Base-by-base conservation (phyloP, 2,329 filamentous ascomycete species). In the Ophiostoma fasciatum region DNA sequence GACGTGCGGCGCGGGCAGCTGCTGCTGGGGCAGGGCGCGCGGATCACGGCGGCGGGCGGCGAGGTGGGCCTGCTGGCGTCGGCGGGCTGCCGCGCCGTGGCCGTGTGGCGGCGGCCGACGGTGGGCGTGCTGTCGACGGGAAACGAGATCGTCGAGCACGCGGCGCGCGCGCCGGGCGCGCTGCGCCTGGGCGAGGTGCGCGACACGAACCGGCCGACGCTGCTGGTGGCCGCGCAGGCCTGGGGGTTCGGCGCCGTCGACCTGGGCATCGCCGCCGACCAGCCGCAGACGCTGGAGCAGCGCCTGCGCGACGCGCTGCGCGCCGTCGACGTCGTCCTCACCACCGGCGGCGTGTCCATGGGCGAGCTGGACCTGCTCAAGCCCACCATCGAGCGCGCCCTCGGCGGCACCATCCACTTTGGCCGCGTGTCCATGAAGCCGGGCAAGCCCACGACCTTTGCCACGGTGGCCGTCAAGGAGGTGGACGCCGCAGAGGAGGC, bases 351-450 rank as follows among this genome's bases (percentile, higher is more conserved):
- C 32, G 90, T 96, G 15, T 93, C 83, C 9, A 98, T 98, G 90
- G 90, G 90, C 38, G 90, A 98, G 59, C 74, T 94, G 3, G 90
- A 98, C 56, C 76, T 98, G 7, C 72, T 98, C 15, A 98, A 98
- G 55, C 88, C 90, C 0, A 96, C 88, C 0, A 82, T 98, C 48
- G 90, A 96, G 61, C 78, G 88, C 28, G 68, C 76, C 2, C 71
- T 98, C 1, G 84, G 85, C 38, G 90, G 90, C 7, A 90, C 78
- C 0, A 94, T 98, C 46, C 90, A 94, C 57, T 98, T 98, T 48
- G 90, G 90, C 18, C 79, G 90, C 4, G 90, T 98, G 3, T 73
- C 79, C 37, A 96, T 98, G 90, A 98, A 98, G 62, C 90, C 90
- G 0, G 90, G 90, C 5, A 98, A 96, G 58, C 90, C 90, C 3